phyloP scores from a whole-genome alignment of 805 yeast genomes.

The Starmerella stellata region DNA sequence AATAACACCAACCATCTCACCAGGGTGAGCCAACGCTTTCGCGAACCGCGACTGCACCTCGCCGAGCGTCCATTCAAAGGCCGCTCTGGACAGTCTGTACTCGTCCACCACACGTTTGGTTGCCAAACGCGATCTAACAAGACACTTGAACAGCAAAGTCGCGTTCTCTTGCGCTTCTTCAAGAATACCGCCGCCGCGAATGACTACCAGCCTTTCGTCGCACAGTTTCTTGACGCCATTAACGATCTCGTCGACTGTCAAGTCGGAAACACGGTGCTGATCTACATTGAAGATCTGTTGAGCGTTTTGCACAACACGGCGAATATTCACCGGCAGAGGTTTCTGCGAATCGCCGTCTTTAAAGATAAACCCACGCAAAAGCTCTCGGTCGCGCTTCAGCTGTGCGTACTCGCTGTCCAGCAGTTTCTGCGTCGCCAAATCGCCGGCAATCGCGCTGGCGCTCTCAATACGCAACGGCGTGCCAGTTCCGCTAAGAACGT shows the following conservation, averaged over 20 bases:
- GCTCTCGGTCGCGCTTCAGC: conserved; percentile 54
- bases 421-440: conserved; percentile 57
- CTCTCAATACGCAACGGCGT: conserved; percentile 65
- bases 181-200: conserved; percentile 66
- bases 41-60: conserved; percentile 88
- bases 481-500: conserved; percentile 50
- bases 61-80: conserved; percentile 92
- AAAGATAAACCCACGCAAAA: conserved; percentile 65
- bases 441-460: conserved; percentile 81
- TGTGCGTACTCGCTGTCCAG: conserved; percentile 76
- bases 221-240: conserved; percentile 51
- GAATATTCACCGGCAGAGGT: conserved; percentile 94
- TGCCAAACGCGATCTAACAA: conserved; percentile 82
- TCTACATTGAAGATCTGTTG: conserved; percentile 94
- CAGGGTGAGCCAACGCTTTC: conserved; percentile 81
- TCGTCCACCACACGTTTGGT: conserved; percentile 84
- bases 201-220: conserved; percentile 41
- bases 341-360: conserved; percentile 87
- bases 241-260: conserved; percentile 68
- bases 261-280: conserved; percentile 73
- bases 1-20: conserved; percentile 96
- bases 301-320: conserved; percentile 92
- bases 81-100: conserved; percentile 59
- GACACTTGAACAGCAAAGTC: conserved; percentile 70
- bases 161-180: conserved; percentile 87